A percentile compares a stretch with the other conserved stretches of the same genome.
Evolutionary conservation across 148 eudicot genomes (phyloP).

Genomic region (Silene uniflora): DNA sequence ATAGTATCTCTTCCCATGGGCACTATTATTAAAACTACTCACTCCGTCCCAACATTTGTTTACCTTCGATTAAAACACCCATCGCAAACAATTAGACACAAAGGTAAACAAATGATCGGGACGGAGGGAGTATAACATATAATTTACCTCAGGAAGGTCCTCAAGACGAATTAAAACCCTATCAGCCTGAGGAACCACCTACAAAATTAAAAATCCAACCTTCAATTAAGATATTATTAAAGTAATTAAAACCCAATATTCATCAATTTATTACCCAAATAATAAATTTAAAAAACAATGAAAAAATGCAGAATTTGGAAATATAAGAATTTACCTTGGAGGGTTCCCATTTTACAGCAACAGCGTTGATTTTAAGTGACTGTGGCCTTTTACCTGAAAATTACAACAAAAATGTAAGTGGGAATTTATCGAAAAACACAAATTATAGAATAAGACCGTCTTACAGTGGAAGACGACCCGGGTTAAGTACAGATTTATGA

Average conservation of each 20-base stretch:
- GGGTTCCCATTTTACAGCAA: constrained; percentile 60
- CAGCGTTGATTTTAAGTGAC: constrained; percentile 50
- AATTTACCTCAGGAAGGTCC: constrained; percentile 66
- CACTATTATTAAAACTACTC: no score
- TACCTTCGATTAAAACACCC: no score
- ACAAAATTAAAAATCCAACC: background rate
- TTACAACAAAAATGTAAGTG: constrained; percentile 2
- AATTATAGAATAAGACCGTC: background rate
- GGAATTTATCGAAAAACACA: background rate
- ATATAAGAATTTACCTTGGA: constrained; percentile 48
- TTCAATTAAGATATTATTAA: background rate
- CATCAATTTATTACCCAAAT: background rate
- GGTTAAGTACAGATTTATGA: no score
- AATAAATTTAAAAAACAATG: background rate
- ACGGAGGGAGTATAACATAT: background rate
- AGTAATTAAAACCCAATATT: background rate
- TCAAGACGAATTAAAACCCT: constrained; percentile 83
- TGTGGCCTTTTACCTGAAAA: constrained; percentile 43
- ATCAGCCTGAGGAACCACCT: constrained; percentile 92
- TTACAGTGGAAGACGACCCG: no score
- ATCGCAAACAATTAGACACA: background rate
- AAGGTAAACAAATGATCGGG: background rate
- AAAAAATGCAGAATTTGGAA: background rate
- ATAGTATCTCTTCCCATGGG: no score
- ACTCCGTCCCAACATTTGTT: no score